Base-by-base conservation (phyloP, 225 moss, liverwort and hornwort species). In the Antitrichia curtipendula region DNA sequence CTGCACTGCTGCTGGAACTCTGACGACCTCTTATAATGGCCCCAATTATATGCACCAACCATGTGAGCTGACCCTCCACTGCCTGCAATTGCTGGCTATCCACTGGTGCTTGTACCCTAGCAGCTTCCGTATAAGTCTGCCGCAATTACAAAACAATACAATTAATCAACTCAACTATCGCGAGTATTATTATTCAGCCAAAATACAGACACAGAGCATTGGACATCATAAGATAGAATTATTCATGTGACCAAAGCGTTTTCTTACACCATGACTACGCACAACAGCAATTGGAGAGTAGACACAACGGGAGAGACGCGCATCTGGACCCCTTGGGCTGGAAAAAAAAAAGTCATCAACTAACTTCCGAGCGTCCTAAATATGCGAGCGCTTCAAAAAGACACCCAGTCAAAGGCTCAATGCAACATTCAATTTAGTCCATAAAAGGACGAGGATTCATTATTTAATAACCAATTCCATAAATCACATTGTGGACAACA, bases 61-160 rank as follows among this genome's bases (percentile, higher is more conserved):
- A 94, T 77, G 94, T 94, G 47, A 94, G 93, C 87, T 94, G 94
- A 72, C 94, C 93, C 89, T 94, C 94, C 88, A 94, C 91, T 65
- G 91, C 91, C 88, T 93, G 91, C 88, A 94, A 89, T 65, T 91
- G 89, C 87, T 90, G 90, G 71, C 91, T 94, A 52, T 93, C 92
- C 66, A 91, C 86, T 63, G 91, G 89, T 86, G 94, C 85, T 85
- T 90, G 93, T 45, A 92, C 83, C 75, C 93, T 86, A 52, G 89
- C 84, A 69, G 90, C 94, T 72, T 93, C 93, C 23, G 92, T 93
- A 16, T 92, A 93, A 43, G 85, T 86, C 93, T 94, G 92, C 86
- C 84, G 56, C 78, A 53, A 91, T 84, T 43, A 84, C 68, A 84
- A 10, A 76, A 78, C 61, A 87, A 50, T 43, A 50, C 60, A 66